A percentile compares a stretch with the other conserved stretches of the same genome.
phyloP scores from a whole-genome alignment of 805 yeast species.

The Ogataea trehaloabstinens region DNA sequence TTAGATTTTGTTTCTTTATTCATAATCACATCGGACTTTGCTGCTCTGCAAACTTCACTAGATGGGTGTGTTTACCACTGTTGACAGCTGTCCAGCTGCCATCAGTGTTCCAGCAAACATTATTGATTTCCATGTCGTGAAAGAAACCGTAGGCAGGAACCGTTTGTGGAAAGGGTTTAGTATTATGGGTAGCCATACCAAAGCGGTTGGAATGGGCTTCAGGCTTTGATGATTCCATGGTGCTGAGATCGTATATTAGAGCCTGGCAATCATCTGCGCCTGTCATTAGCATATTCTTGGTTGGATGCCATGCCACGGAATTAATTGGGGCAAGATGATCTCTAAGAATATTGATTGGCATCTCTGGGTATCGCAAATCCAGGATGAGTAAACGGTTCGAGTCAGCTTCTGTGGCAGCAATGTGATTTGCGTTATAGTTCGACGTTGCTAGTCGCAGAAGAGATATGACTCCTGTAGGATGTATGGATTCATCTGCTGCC shows the following conservation, averaged over 20 bases:
- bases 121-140: conserved; percentile 72
- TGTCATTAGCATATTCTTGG: conserved; percentile 54
- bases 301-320: conserved; percentile 82
- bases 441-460: conserved; percentile 75
- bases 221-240: conserved; percentile 11
- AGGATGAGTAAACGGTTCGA: conserved; percentile 64
- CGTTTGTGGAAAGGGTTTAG: not conserved
- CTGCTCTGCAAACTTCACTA: conserved; percentile 38
- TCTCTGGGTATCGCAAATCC: conserved; percentile 86
- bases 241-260: conserved; percentile 60
- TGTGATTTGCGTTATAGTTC: conserved; percentile 73
- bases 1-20: no score
- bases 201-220: not conserved
- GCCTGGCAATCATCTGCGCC: conserved; percentile 78
- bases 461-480: conserved; percentile 45
- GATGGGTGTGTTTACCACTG: conserved; percentile 67
- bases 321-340: conserved; percentile 72
- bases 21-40: no score
- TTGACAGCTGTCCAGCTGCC: conserved; percentile 85
- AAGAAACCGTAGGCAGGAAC: conserved; percentile 42
- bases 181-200: conserved; percentile 5
- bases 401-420: conserved; percentile 79
- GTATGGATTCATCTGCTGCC: conserved; percentile 1
- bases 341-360: conserved; percentile 67
- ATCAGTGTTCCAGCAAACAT: conserved; percentile 65